Conservation (phyloP, 805 yeast genomes). For the Ogataea angusta region DNA sequence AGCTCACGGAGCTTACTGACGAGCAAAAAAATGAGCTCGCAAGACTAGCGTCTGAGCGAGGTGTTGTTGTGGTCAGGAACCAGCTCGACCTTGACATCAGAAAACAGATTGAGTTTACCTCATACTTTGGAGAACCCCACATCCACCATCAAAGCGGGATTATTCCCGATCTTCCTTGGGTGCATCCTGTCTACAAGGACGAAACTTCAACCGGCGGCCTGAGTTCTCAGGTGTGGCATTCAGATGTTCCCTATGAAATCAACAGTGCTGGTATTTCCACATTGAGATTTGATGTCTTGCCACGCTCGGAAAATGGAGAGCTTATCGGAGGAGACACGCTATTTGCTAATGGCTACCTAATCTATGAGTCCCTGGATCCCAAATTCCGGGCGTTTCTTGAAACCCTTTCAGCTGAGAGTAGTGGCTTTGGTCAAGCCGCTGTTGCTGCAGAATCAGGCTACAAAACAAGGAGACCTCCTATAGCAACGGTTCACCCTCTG, state of each 20-base stretch:
- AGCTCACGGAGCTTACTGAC: conserved; percentile 38
- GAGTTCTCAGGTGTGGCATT: conserved; percentile 53
- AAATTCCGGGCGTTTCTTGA: conserved; percentile 52
- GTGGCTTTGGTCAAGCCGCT: conserved; percentile 46
- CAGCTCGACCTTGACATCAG: conserved; percentile 38
- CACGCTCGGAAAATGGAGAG: conserved; percentile 21
- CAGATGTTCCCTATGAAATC: conserved; percentile 67
- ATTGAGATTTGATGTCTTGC: conserved; percentile 53
- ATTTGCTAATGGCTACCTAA: conserved; percentile 62
- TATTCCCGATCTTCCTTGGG: conserved; percentile 35
- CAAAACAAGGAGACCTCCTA: conserved; percentile 41
- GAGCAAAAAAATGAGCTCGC: conserved; percentile 45
- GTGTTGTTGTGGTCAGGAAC: conserved; percentile 44
- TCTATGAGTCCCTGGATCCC: conserved; percentile 65
- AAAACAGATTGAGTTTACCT: conserved; percentile 40
- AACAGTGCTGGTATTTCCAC: conserved; percentile 69
- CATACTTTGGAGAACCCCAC: conserved; percentile 42
- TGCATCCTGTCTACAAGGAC: conserved; percentile 35
- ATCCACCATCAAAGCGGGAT: conserved; percentile 35
- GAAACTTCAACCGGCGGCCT: conserved; percentile 32
- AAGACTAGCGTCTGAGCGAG: conserved; percentile 42
- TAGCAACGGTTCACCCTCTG: conserved; percentile 55
- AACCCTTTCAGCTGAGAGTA: conserved; percentile 62
- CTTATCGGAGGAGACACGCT: conserved; percentile 65
- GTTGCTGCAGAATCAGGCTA: conserved; percentile 42